Base-by-base conservation (phyloP, 1,139 yeast genomes). In the Lodderomyces oxycetoniae region DNA sequence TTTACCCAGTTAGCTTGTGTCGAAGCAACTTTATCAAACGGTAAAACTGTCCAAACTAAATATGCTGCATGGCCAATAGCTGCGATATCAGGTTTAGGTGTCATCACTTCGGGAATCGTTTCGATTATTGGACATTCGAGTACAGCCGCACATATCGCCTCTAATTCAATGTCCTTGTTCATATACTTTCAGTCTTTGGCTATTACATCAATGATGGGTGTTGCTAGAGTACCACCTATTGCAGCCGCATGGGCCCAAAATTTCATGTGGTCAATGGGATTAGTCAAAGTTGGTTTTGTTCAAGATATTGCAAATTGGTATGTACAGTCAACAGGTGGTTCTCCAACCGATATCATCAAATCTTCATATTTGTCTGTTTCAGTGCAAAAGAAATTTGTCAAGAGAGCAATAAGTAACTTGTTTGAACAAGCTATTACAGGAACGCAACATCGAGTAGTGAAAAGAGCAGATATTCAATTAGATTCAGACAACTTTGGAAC, bases 231-330 rank as follows among this genome's bases (percentile, higher is more conserved):
- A 17, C 98, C 98, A 6, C 98, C 98, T 4, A 87, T 91, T 45
- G 97, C 97, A 7, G 91, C 96, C 2, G 93, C 97, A 3, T 91
- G 99, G 99, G 81, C 95, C 24, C 96, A 91, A 58, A 91, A 91
- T 63, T 91, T 91, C 67, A 80, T 79, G 63, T 91, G 98, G 98
- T 80, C 96, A 4, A 72, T 91, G 71, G 98, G 98, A 36, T 79
- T 91, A 43, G 86, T 93, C 48, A 71, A 74, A 38, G 77, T 79
- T 8, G 63, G 64, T n/a, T 87, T 89, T 52, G 83, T 91, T 76
- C 98, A 91, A 59, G 58, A 67, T 32, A 85, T 89, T 39, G 82
- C 94, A 48, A 77, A 80, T 55, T 91, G 98, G 98, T 91, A 91
- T 60, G 79, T 91, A 38, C 95, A 89, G 60, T 69, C 96, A n/a